These are phyloP conservation scores for Metschnikowia baotianmanensis DNA, from an alignment of 805 yeast species.

Conservation along the genomic window DNA sequence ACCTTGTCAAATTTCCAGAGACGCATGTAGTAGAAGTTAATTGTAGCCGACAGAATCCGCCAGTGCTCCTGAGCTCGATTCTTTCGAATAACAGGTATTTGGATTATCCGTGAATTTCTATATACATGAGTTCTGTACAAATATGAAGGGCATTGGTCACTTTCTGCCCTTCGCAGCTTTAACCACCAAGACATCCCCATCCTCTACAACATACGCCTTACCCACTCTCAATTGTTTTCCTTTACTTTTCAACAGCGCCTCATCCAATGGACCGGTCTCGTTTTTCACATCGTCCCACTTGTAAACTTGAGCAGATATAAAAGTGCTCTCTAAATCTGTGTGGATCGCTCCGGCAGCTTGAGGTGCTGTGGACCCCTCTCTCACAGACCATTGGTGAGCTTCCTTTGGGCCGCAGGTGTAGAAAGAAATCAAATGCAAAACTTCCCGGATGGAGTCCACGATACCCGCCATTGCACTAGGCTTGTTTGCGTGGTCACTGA, in stretches of 20 bases:
- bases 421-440: conserved; percentile 67
- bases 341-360: conserved; percentile 98
- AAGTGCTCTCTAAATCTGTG: conserved; percentile 91
- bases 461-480: conserved; percentile 57
- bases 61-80: no score
- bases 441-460: conserved; percentile 34
- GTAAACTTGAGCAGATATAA: conserved; percentile 90
- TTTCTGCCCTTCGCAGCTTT: conserved; percentile 31
- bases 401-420: conserved; percentile 96
- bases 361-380: conserved; percentile 93
- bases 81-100: neutral
- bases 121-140: neutral
- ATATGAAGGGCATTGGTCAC: neutral
- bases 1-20: no score
- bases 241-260: conserved; percentile 47
- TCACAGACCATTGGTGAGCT: conserved; percentile 97
- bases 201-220: conserved; percentile 74
- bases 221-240: conserved; percentile 70
- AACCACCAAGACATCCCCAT: conserved; percentile 77
- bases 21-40: no score
- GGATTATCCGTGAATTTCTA: neutral
- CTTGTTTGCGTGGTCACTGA: conserved; percentile 33
- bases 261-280: conserved; percentile 46
- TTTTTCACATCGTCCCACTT: conserved; percentile 67
- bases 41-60: neutral